Conservation (phyloP, 208 protist species). For the Leishmania aethiopica region DNA sequence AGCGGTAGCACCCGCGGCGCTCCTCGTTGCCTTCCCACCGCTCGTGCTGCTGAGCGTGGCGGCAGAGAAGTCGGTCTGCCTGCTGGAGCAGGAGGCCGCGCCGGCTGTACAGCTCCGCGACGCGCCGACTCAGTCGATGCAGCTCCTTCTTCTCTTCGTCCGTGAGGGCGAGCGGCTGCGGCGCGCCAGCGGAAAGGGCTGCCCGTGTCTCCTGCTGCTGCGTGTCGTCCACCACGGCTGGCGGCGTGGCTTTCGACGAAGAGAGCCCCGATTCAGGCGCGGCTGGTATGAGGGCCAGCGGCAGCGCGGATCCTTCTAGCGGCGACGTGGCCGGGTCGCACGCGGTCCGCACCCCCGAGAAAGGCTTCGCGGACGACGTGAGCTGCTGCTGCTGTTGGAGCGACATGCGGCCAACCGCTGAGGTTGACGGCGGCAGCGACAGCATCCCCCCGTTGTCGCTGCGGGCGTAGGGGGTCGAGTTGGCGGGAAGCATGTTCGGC, state of each 20-base stretch:
- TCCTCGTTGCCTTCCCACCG: conserved; percentile 64
- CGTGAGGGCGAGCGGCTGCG: conserved; percentile 5
- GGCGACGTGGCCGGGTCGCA: not conserved
- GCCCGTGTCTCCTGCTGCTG: conserved; percentile 1
- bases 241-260: not conserved
- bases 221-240: not conserved
- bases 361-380: not conserved
- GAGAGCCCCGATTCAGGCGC: not conserved
- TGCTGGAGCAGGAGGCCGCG: conserved; percentile 38
- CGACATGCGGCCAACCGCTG: conserved; percentile 14
- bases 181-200: not conserved
- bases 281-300: not conserved
- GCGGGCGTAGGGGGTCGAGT: conserved; percentile 18
- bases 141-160: conserved; percentile 27
- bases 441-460: conserved; percentile 31
- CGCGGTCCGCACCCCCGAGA: not conserved
- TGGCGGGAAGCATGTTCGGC: conserved; percentile 33
- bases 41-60: conserved; percentile 39
- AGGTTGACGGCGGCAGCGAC: conserved; percentile 29
- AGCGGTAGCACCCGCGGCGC: conserved; percentile 44
- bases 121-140: conserved; percentile 14
- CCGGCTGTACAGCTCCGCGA: conserved; percentile 33
- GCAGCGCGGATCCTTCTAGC: not conserved
- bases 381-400: conserved; percentile 12
- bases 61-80: conserved; percentile 34